Evolutionary conservation across 306 rosid species (phyloP).

Genomic region (Urtica urens): DNA sequence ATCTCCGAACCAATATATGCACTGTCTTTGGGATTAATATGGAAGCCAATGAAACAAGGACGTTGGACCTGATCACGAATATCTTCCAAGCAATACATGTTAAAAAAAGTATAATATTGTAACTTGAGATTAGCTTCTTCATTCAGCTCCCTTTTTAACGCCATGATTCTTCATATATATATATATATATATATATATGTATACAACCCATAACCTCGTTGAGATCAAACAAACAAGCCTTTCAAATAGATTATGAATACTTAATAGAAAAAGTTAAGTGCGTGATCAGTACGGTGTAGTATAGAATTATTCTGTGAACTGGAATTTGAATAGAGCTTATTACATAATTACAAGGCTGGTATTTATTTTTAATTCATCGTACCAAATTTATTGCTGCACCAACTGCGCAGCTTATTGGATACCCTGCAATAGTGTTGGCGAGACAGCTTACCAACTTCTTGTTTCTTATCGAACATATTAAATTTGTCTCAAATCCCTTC

Average conservation of each 20-base stretch:
- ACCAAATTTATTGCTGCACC: slow-evolving; percentile 11
- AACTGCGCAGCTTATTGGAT: slow-evolving; percentile 8
- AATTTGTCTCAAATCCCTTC: too few relatives aligned
- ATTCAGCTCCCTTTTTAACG: not conserved
- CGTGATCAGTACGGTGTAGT: too few relatives aligned
- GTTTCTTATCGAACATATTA: too few relatives aligned
- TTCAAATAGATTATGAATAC: too few relatives aligned
- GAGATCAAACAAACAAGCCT: too few relatives aligned
- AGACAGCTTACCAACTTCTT: slow-evolving; percentile 1
- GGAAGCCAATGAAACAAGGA: slow-evolving; percentile 12
- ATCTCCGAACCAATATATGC: slow-evolving; percentile 6
- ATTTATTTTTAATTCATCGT: too few relatives aligned
- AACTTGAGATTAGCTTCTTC: slow-evolving; percentile 3
- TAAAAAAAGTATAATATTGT: not conserved
- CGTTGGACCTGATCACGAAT: slow-evolving; percentile 17
- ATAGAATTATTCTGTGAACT: too few relatives aligned
- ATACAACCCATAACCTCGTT: too few relatives aligned
- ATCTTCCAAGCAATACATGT: slow-evolving; percentile 15
- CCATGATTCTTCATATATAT: not conserved
- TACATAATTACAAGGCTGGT: too few relatives aligned
- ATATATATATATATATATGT: not conserved
- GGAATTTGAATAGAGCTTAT: too few relatives aligned
- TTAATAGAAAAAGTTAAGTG: too few relatives aligned
- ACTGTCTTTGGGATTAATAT: not conserved
- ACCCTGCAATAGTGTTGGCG: slow-evolving; percentile 7